phyloP scores from a whole-genome alignment of 1,284 basidiomycete species.

The Tetrapyrgos nigripes region DNA sequence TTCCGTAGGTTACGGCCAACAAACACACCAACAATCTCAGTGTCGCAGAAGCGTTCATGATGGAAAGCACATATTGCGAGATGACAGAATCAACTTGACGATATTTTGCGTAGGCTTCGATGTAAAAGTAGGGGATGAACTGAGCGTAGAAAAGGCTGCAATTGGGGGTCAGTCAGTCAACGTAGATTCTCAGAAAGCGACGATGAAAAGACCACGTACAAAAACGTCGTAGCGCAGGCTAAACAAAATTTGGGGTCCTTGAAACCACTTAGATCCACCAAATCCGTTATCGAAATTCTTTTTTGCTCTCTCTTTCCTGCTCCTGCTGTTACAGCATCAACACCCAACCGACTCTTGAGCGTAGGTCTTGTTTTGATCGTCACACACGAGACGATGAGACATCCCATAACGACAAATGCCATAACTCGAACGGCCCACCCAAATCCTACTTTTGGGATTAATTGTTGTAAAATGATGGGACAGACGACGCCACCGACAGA shows the following conservation, averaged over 20 bases:
- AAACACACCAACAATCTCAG: neutral
- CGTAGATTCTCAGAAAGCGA: neutral
- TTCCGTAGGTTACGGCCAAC: neutral
- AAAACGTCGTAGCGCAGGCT: neutral
- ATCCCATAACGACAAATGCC: neutral
- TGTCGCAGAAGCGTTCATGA: neutral
- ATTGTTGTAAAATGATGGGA: slow-evolving; percentile 44
- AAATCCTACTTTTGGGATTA: slow-evolving; percentile 50
- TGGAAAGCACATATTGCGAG: neutral
- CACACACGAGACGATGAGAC: neutral
- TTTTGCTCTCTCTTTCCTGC: neutral
- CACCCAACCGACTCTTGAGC: too few relatives aligned
- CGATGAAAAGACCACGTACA: too few relatives aligned
- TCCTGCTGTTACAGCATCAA: too few relatives aligned
- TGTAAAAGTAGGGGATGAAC: neutral
- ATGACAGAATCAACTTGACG: neutral
- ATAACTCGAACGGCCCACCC: neutral
- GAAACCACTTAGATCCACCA: neutral
- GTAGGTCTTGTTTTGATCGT: neutral
- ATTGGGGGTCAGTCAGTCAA: neutral
- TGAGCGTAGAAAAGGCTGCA: neutral
- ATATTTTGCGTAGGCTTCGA: neutral
- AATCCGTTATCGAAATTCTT: neutral
- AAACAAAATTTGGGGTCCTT: neutral
- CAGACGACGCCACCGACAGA: slow-evolving; percentile 45